Evolutionary conservation across 306 rosid genomes (phyloP).

Genomic region (Vicia villosa): DNA sequence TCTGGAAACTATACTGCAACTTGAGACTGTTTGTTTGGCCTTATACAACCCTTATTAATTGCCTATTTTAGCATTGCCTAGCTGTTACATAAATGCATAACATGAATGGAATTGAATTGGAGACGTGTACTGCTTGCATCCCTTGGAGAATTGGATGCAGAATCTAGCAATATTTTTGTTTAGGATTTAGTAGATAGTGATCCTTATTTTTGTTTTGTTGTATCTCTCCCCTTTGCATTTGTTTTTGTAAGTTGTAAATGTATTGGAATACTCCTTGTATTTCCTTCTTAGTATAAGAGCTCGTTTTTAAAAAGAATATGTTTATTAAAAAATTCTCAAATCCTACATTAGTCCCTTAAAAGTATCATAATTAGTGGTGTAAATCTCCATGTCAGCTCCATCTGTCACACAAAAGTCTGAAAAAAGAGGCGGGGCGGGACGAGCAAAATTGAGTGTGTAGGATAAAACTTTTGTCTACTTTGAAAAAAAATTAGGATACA

Average conservation of each 20-base stretch:
- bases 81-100: background rate
- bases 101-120: background rate
- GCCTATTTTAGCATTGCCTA: background rate
- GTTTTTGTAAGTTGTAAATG: background rate
- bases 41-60: background rate
- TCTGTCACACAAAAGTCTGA: too few relatives aligned
- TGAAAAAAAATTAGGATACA: too few relatives aligned
- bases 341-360: too few relatives aligned
- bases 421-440: too few relatives aligned
- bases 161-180: background rate
- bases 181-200: background rate
- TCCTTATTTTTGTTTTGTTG: background rate
- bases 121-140: background rate
- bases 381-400: too few relatives aligned
- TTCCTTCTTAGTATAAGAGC: too few relatives aligned
- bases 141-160: background rate
- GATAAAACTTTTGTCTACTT: too few relatives aligned
- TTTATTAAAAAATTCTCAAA: too few relatives aligned
- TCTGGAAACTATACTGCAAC: constrained; percentile 1
- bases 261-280: background rate
- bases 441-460: too few relatives aligned
- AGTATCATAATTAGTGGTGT: too few relatives aligned
- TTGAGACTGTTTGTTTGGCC: background rate
- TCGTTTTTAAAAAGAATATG: too few relatives aligned
- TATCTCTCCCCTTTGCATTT: background rate